Evolutionary conservation across 2,329 filamentous ascomycete species (phyloP).

Genomic region (Colletotrichum aenigma): DNA sequence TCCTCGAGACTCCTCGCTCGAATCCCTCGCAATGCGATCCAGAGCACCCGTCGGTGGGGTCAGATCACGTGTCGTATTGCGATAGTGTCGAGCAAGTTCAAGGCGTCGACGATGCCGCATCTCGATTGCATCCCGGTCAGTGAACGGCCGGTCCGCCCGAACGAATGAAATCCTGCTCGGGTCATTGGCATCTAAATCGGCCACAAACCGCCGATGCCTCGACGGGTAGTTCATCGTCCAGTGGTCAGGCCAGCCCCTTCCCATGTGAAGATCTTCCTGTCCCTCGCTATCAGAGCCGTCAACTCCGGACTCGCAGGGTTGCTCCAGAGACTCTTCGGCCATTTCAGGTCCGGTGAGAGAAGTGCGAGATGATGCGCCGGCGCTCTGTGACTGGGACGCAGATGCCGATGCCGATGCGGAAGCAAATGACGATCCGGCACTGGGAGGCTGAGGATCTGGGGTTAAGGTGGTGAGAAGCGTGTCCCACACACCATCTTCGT

Average conservation of each 20-base stretch:
- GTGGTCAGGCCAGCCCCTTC: conserved; percentile 8
- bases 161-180: conserved; percentile 11
- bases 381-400: conserved; percentile 41
- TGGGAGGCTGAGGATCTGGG: conserved; percentile 81
- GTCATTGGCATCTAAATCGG: conserved; percentile 12
- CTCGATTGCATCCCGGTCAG: background rate
- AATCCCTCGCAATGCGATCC: conserved; percentile 4
- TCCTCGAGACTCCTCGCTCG: conserved; percentile 3
- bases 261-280: conserved; percentile 21
- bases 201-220: conserved; percentile 17
- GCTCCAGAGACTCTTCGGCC: conserved; percentile 40
- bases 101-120: conserved; percentile 12
- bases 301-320: conserved; percentile 55
- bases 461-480: conserved; percentile 80
- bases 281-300: conserved; percentile 62
- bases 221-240: conserved; percentile 21
- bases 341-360: conserved; percentile 46
- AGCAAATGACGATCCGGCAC: conserved; percentile 81
- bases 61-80: background rate
- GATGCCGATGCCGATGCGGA: conserved; percentile 57
- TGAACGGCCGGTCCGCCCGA: background rate
- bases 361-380: conserved; percentile 49
- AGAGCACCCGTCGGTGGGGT: conserved; percentile 1
- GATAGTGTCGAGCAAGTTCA: conserved; percentile 10
- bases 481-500: conserved; percentile 73